Conservation (phyloP, 306 rosid species). For the Senna tora region DNA sequence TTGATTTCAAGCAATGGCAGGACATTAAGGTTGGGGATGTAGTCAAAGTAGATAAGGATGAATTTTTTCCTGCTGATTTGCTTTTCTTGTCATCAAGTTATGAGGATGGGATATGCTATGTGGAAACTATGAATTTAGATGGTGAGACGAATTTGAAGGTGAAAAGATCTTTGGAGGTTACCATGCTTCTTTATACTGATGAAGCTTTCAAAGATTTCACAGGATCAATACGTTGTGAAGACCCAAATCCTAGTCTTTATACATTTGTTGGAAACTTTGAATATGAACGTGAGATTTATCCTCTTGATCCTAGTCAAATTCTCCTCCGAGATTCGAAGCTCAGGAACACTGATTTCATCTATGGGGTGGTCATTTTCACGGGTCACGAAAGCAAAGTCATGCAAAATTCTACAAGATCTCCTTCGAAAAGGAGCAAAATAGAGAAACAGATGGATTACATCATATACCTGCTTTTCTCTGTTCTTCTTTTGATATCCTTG, state of each 20-base stretch:
- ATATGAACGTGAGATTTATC: slow-evolving; percentile 65
- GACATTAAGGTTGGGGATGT: slow-evolving; percentile 85
- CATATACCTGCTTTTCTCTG: slow-evolving; percentile 81
- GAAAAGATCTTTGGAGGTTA: slow-evolving; percentile 90
- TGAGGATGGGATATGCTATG: slow-evolving; percentile 97
- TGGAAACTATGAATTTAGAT: slow-evolving; percentile 98
- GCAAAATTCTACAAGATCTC: slow-evolving; percentile 96
- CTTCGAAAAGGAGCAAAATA: slow-evolving; percentile 91
- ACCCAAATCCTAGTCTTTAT: slow-evolving; percentile 94
- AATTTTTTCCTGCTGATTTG: slow-evolving; percentile 96
- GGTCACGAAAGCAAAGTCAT: slow-evolving; percentile 99
- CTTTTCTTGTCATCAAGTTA: slow-evolving; percentile 86
- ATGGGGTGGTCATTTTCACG: slow-evolving; percentile 90
- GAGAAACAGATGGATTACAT: slow-evolving; percentile 90
- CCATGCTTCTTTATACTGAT: slow-evolving; percentile 68
- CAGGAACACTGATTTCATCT: slow-evolving; percentile 82
- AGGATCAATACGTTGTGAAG: slow-evolving; percentile 78
- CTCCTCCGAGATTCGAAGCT: slow-evolving; percentile 97
- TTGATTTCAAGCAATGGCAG: slow-evolving; percentile 71
- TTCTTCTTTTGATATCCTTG: slow-evolving; percentile 78
- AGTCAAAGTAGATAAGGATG: slow-evolving; percentile 87
- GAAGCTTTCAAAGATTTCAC: slow-evolving; percentile 73
- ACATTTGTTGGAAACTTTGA: slow-evolving; percentile 89
- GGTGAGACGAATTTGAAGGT: slow-evolving; percentile 97
- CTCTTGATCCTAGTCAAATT: slow-evolving; percentile 88